phyloP scores from a whole-genome alignment of 495 filamentous ascomycete genomes.

The Penicillium robsamsonii region DNA sequence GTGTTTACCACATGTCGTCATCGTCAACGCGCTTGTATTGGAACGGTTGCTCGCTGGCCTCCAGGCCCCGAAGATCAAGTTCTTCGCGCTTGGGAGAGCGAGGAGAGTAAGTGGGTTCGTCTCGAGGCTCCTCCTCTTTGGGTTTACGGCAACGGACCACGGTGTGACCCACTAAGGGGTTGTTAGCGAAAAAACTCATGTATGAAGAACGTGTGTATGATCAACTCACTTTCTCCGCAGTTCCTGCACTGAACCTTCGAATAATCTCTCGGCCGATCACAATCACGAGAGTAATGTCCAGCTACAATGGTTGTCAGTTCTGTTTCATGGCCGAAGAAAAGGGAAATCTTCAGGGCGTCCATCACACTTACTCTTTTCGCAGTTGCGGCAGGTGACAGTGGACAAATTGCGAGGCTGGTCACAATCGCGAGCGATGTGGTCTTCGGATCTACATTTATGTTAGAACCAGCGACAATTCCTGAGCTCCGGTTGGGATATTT shows the following conservation, averaged over 20 bases:
- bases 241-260: slow-evolving; percentile 71
- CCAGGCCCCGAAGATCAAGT: background rate
- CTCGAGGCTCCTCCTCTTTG: slow-evolving; percentile 20
- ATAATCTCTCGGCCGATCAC: slow-evolving; percentile 74
- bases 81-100: background rate
- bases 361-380: slow-evolving; percentile 50
- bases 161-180: slow-evolving; percentile 61
- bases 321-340: background rate
- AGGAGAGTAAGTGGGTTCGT: background rate
- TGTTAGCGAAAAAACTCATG: slow-evolving; percentile 14
- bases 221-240: slow-evolving; percentile 64
- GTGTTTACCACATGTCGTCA: slow-evolving; percentile 1
- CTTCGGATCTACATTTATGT: slow-evolving; percentile 38
- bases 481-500: background rate
- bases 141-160: slow-evolving; percentile 56
- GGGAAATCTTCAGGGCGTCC: background rate
- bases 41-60: background rate
- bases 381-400: slow-evolving; percentile 64
- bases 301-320: slow-evolving; percentile 26
- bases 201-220: background rate
- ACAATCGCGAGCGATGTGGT: slow-evolving; percentile 57
- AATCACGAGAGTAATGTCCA: slow-evolving; percentile 72
- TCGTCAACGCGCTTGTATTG: background rate
- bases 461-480: slow-evolving; percentile 8
- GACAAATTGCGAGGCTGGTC: slow-evolving; percentile 50